phyloP scores from a whole-genome alignment of 768 basidiomycete genomes.

The Lepiota venenata region DNA sequence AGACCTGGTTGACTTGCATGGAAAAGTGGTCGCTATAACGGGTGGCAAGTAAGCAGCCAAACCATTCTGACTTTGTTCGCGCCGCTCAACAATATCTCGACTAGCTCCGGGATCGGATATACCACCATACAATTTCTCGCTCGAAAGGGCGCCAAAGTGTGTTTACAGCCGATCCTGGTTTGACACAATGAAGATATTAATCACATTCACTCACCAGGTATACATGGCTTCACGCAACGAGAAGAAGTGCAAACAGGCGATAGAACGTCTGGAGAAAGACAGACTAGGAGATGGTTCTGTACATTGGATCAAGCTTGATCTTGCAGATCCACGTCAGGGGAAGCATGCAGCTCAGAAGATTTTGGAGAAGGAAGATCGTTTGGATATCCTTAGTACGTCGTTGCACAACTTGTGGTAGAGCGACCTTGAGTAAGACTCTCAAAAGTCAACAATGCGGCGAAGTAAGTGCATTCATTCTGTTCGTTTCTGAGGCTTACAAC shows the following conservation, averaged over 20 bases:
- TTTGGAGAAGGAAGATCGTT: constrained; percentile 41
- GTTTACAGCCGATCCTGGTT: background rate
- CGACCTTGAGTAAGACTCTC: background rate
- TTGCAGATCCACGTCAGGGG: constrained; percentile 44
- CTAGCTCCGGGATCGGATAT: constrained; percentile 10
- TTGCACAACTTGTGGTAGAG: background rate
- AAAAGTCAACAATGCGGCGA: constrained; percentile 51
- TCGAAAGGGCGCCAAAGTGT: constrained; percentile 10
- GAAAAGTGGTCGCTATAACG: constrained; percentile 41
- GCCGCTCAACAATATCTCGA: background rate
- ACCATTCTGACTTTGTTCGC: background rate
- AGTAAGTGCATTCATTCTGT: background rate
- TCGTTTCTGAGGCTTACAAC: background rate
- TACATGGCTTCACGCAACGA: constrained; percentile 13
- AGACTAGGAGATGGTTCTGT: constrained; percentile 47
- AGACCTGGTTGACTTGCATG: constrained; percentile 40
- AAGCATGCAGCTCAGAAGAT: constrained; percentile 48
- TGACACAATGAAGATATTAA: background rate
- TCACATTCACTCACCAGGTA: background rate
- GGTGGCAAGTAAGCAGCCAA: constrained; percentile 38
- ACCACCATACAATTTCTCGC: constrained; percentile 9
- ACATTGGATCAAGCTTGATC: constrained; percentile 47
- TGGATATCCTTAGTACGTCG: constrained; percentile 52
- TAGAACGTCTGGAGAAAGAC: constrained; percentile 31
- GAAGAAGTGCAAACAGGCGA: constrained; percentile 3